Evolutionary conservation across 495 filamentous ascomycete species (phyloP), one percentile per base, ranked within the genome.

Genomic region (Melanomma pulvis-pyrius): DNA sequence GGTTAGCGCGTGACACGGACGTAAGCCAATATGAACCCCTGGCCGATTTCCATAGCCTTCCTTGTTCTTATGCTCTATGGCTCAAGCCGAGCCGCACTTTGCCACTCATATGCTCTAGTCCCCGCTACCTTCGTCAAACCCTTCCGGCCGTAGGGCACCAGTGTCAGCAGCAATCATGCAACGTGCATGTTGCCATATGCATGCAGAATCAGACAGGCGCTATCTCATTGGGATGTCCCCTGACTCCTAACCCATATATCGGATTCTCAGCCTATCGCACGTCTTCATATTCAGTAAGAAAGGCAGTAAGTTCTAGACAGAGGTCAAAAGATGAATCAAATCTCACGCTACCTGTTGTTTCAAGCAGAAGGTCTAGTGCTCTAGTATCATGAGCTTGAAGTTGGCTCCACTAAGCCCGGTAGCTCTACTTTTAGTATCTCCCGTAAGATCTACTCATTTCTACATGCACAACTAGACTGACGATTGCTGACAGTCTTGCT

Each of bases 401-500:
- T n/a, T 49, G 21, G 22, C 26, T 48, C 11, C n/a, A 1, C 55
- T 36, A n/a, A 41, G 39, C 4, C 54, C 51, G 21, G 13, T 41
- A 22, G 22, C 50, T n/a, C 46, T 70, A 49, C 56, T 70, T 22
- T 50, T 61, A 48, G n/a, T 65, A 52, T 50, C 36, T 32, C 50
- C 49, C 30, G 67, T 70, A 59, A 21, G 61, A 46, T 58, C n/a
- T 22, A 12, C 49, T 34, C 41, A 39, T 52, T 32, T 59, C 52
- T 47, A 39, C 39, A 44, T 44, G 17, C 22, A 2, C 12, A 8
- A 28, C 41, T 11, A 41, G n/a, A 34, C 1, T 21, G 29, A 52
- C 19, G 34, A 48, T 55, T 24, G 53, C 60, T 69, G 28, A 69
- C 32, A 19, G 13, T 7, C 46, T 61, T 46, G 47, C 25, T 9